Conservation (phyloP, 345 rosid species). For the Eucalyptus urophylla region DNA sequence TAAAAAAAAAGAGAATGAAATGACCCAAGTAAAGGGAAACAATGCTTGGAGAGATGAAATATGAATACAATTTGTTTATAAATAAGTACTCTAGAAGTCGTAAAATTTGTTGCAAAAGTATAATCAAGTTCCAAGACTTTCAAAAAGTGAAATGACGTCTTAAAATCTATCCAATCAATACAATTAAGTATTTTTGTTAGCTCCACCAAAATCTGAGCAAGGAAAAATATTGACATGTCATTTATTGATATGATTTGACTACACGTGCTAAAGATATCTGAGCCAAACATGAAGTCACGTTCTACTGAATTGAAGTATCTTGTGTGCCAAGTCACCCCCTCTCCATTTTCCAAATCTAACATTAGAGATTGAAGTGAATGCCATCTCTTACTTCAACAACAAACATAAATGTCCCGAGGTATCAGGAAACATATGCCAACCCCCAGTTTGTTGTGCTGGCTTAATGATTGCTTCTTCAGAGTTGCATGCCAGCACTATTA, state of each 20-base stretch:
- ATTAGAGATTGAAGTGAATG: not conserved
- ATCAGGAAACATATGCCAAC: not conserved
- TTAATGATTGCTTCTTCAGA: not conserved
- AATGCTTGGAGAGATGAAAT: not conserved
- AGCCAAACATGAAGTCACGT: not conserved
- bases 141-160: not conserved
- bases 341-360: not conserved
- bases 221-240: not conserved
- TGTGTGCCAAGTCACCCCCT: not conserved
- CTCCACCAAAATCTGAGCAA: not conserved
- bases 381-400: too few relatives aligned
- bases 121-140: too few relatives aligned
- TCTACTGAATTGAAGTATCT: not conserved
- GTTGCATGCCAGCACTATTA: not conserved
- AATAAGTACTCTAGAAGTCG: rapidly evolving
- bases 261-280: not conserved
- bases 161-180: not conserved
- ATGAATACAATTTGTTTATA: not conserved
- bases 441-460: not conserved
- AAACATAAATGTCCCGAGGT: not conserved
- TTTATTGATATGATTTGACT: not conserved
- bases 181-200: not conserved
- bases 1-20: too few relatives aligned
- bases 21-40: not conserved
- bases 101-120: not conserved